Base-by-base conservation (phyloP, 306 rosid genomes). In the Prunus mira region DNA sequence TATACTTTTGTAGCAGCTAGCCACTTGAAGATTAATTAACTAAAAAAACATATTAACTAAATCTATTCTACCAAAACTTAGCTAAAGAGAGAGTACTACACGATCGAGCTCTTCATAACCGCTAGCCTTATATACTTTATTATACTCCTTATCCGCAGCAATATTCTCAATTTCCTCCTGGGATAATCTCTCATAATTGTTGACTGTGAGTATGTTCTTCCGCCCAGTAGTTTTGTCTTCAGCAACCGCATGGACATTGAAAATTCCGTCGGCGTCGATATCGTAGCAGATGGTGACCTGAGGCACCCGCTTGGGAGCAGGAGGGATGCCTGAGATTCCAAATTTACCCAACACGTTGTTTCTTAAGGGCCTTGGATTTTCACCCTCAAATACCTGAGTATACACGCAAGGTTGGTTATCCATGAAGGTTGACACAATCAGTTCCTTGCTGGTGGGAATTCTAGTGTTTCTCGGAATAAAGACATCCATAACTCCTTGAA, bases 401-500 rank as follows among this genome's bases (percentile, higher is more conserved):
- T 66, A 17, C 15, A 80, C 79, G 3, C 71, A 66, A 0, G 78
- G 73, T 75, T 86, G 89, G 49, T 66, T 60, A 17, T 82, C 81
- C 0, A 71, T 65, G 12, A 68, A 51, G 5, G 84, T 82, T 0
- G 86, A 67, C 68, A 80, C 77, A 15, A 51, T 58, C 67, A 27
- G 32, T 38, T 80, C 82, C 51, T 80, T 79, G 61, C 69, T 76
- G 22, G 86, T 69, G 4, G 89, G 89, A 55, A 85, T 82, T 0
- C 84, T 79, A 1, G 86, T 85, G 82, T 82, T 85, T 34, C 84
- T 69, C 0, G 84, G 89, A 30, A 85, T 85, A 12, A 85, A 28
- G 4, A 77, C 57, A 4, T 82, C 79, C 78, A 82, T 69, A 9
- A 80, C 78, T 5, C 84, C 89, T 32, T 32, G 38, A 1, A 32